phyloP scores from a whole-genome alignment of 495 filamentous ascomycete genomes.

The Xylaria flabelliformis region DNA sequence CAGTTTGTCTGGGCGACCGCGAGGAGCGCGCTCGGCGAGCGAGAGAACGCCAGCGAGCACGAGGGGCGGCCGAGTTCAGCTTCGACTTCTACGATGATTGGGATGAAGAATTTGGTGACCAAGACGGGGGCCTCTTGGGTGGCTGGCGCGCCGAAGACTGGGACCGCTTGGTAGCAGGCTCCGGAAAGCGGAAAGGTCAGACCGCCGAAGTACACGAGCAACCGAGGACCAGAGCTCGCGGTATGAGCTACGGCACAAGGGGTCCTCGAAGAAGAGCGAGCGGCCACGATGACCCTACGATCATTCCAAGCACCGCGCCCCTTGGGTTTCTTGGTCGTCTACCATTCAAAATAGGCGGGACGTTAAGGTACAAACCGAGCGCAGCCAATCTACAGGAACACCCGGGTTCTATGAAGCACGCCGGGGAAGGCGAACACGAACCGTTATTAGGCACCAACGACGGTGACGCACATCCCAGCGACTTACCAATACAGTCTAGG shows the following conservation, averaged over 20 bases:
- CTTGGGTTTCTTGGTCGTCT: slow-evolving; percentile 85
- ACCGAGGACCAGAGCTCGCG: slow-evolving; percentile 69
- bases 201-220: slow-evolving; percentile 61
- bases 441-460: slow-evolving; percentile 70
- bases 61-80: slow-evolving; percentile 75
- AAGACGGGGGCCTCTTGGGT: slow-evolving; percentile 66
- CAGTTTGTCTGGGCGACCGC: slow-evolving; percentile 72
- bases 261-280: slow-evolving; percentile 70
- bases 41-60: slow-evolving; percentile 58
- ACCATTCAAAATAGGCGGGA: slow-evolving; percentile 84
- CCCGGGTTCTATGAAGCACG: slow-evolving; percentile 58
- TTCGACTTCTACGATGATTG: slow-evolving; percentile 99
- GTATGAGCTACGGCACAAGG: slow-evolving; percentile 88
- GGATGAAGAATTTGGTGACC: slow-evolving; percentile 77
- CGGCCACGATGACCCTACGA: slow-evolving; percentile 79
- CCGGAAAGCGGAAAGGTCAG: slow-evolving; percentile 57
- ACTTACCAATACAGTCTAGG: slow-evolving; percentile 54
- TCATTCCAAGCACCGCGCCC: slow-evolving; percentile 85
- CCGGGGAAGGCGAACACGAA: slow-evolving; percentile 66
- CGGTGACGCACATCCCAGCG: slow-evolving; percentile 33
- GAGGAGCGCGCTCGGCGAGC: slow-evolving; percentile 76
- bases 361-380: slow-evolving; percentile 84
- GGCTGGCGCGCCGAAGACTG: slow-evolving; percentile 81
- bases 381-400: slow-evolving; percentile 92
- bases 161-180: slow-evolving; percentile 84